Conservation (phyloP, 2,329 filamentous ascomycete genomes). For the Botrytis tulipae region DNA sequence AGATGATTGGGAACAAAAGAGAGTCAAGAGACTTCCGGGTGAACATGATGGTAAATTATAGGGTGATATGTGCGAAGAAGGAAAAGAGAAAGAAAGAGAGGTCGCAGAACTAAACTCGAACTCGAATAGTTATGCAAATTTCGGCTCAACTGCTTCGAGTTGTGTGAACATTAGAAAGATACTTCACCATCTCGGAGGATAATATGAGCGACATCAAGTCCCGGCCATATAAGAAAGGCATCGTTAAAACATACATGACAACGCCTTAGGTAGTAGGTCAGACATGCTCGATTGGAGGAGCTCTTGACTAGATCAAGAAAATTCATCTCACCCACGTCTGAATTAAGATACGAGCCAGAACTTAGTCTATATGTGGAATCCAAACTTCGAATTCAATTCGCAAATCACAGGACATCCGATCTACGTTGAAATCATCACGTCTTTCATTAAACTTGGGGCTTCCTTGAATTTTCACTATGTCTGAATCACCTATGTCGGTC, state of each 20-base stretch:
- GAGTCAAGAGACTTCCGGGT: slow-evolving; percentile 83
- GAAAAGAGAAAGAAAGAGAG: background rate
- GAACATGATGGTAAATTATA: slow-evolving; percentile 82
- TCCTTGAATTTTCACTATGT: background rate
- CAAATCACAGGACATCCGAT: background rate
- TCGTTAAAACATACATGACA: background rate
- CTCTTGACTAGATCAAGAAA: slow-evolving; percentile 15
- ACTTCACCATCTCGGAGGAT: background rate
- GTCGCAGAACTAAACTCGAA: background rate
- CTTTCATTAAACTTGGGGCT: background rate
- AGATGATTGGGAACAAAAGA: slow-evolving; percentile 95
- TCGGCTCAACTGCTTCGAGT: background rate
- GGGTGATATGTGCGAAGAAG: background rate
- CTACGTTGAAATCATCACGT: background rate
- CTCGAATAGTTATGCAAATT: background rate
- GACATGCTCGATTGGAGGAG: background rate
- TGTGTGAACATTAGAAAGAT: slow-evolving; percentile 6
- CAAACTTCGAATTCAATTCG: background rate
- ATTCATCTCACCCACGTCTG: background rate
- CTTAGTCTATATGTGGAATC: no score
- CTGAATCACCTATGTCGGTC: background rate
- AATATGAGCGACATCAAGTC: slow-evolving; percentile 6
- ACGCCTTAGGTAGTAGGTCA: slow-evolving; percentile 20
- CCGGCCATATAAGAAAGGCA: slow-evolving; percentile 14
- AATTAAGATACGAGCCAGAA: background rate